Base-by-base conservation (phyloP, 2,329 filamentous ascomycete genomes). In the Lachnellula cervina region DNA sequence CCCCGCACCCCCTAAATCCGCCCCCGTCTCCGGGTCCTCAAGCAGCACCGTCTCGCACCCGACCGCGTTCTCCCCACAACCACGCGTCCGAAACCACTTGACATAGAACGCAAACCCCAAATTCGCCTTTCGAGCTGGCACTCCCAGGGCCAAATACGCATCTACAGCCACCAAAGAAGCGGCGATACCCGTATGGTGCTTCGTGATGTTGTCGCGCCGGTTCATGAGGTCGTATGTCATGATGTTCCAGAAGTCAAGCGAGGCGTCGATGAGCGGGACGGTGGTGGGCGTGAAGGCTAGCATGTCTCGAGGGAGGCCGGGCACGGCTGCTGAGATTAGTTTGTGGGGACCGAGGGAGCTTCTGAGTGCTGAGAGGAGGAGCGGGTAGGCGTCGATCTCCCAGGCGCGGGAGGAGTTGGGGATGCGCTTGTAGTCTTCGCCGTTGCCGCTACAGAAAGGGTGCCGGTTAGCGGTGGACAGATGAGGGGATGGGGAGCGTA, bases 141-240 rank as follows among this genome's bases (percentile, higher is more conserved):
- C 74, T 21, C 82, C 82, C 11, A 17, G n/a, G 2, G 70, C 72
- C 17, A 86, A 72, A 69, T 89, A 90, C 43, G 77, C 77, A 50
- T 83, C 71, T 45, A 89, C 69, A 3, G 80, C 73, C 5, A 76
- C 72, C 6, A 77, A 69, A 0, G 84, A 84, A 9, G 74, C 77
- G 14, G 73, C 65, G 6, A 89, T 74, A n/a, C 82, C 82, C 44
- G 79, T 84, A 66, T 88, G 85, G 69, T 90, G 87, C 35, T 73
- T 77, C 3, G 86, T 88, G 9, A 74, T 67, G 44, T 71, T 82
- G 71, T 89, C 82, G 35, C 87, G 82, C 35, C 86, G 80, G 72
- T 88, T 87, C 76, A 87, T 83, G 54, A 87, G 71, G 64, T 89
- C 86, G 68, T 89, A 89, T 1, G 80, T 78, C 87, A 89, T 84